Percentiles rank a stretch among this genome's conserved stretches.
phyloP scores from a whole-genome alignment of 352 stramenopile genomes.

The Peronospora tabacina region DNA sequence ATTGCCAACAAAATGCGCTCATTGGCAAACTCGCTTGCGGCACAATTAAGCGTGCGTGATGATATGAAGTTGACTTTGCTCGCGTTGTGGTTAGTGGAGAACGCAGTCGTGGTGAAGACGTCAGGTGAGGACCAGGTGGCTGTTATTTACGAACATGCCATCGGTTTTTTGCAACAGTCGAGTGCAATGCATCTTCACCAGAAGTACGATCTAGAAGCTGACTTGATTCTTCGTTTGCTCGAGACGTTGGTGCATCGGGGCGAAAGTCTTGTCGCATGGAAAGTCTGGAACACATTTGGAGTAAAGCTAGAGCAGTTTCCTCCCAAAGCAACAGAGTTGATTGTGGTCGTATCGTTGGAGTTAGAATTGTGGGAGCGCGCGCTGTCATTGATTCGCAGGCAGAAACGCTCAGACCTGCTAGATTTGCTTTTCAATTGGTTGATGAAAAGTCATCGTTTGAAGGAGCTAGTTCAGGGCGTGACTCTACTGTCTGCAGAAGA shows the following conservation, averaged over 20 bases:
- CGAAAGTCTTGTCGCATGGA: constrained; percentile 71
- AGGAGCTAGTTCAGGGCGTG: constrained; percentile 58
- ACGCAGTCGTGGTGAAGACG: constrained; percentile 63
- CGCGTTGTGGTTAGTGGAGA: constrained; percentile 76
- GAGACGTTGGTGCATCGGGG: constrained; percentile 71
- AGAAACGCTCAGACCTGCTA: constrained; percentile 52
- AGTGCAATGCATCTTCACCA: constrained; percentile 67
- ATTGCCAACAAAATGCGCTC: constrained; percentile 58
- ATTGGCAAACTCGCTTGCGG: constrained; percentile 61
- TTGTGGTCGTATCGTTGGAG: constrained; percentile 71
- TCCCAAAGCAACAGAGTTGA: constrained; percentile 49
- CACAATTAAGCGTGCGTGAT: constrained; percentile 61
- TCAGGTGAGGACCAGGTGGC: constrained; percentile 49
- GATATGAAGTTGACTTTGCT: constrained; percentile 80
- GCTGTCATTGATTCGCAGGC: constrained; percentile 49
- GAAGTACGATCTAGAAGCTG: constrained; percentile 60
- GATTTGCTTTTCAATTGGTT: constrained; percentile 64
- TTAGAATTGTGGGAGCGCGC: constrained; percentile 68
- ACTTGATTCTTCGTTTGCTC: constrained; percentile 67
- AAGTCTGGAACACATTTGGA: constrained; percentile 79
- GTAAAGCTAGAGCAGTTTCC: constrained; percentile 46
- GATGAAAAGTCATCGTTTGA: constrained; percentile 58
- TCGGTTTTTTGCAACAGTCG: constrained; percentile 56
- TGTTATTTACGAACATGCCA: constrained; percentile 55
- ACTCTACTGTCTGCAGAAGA: constrained; percentile 53